Evolutionary conservation across 2,329 filamentous ascomycete genomes (phyloP), one percentile per base, ranked within the genome.

Genomic region (Onygenales sp.): DNA sequence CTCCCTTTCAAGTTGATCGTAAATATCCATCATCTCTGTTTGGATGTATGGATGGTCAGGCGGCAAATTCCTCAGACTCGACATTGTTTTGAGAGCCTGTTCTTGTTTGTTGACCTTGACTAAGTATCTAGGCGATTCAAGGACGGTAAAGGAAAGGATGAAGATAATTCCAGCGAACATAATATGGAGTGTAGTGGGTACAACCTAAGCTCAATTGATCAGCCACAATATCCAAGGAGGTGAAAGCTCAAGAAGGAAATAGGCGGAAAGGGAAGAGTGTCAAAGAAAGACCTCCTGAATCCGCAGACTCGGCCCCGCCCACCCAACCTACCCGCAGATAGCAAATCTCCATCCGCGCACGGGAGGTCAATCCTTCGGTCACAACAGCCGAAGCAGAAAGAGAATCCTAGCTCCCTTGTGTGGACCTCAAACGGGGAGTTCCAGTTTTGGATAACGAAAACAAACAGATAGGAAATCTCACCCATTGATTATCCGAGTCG

Each of bases 161-260:
- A 87, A 79, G 64, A 90, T 88, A 56, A 91, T 69, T 4, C 80
- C 80, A 2, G 86, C 83, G 62, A 91, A 89, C 63, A 89, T 89
- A 66, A 92, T 75, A 65, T 92, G 87, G 54, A 91, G 74, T 59
- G 82, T 83, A 42, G 85, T 88, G 0, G 87, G 87, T 0, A 88
- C 79, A 43, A 65, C 59, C 69, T 7, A 5, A 2, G 8, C 52
- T 43, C 48, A 34, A 3, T n/a, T 17, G 60, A 10, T 60, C 54
- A 37, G 39, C 9, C 11, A 48, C 11, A 11, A 14, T 14, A 42
- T n/a, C 40, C 11, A 8, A 14, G 11, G n/a, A 42, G 7, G 17
- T 14, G 2, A 42, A 42, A 37, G 10, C 9, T 17, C 27, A 39
- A 31, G 17, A 6, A 32, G 2, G 5, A 8, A 5, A 0, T 3